Conservation (phyloP, 2,329 filamentous ascomycete genomes). For the Hypoxylon sp. region DNA sequence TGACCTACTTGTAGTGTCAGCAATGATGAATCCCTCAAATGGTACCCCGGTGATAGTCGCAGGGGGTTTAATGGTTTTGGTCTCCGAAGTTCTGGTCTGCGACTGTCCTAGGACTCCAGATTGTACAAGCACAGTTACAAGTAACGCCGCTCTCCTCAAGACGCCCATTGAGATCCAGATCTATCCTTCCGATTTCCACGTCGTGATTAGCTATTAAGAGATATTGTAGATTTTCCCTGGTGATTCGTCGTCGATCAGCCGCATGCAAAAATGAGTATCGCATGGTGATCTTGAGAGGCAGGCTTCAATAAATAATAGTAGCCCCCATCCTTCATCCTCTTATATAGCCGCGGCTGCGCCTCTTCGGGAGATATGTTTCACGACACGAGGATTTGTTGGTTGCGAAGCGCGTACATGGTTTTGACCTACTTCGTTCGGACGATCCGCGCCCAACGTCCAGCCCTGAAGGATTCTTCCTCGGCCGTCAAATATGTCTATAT, state of each 20-base stretch:
- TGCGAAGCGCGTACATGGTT: background rate
- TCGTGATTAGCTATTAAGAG: background rate
- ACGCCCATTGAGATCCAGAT: constrained; percentile 1
- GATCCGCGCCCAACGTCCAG: constrained; percentile 5
- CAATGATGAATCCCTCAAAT: constrained; percentile 31
- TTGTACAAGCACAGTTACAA: constrained; percentile 11
- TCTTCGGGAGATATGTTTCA: constrained; percentile 21
- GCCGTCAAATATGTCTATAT: constrained; percentile 21
- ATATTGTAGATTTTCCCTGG: background rate
- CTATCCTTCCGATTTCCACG: background rate
- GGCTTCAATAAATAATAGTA: constrained; percentile 14
- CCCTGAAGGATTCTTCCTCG: constrained; percentile 23
- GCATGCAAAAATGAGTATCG: background rate
- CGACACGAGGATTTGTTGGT: constrained; percentile 2
- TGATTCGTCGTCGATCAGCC: constrained; percentile 7
- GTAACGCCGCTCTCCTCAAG: constrained; percentile 12
- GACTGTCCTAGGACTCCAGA: constrained; percentile 24
- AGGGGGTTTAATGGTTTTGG: constrained; percentile 10
- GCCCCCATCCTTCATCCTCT: background rate
- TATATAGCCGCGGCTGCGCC: constrained; percentile 4
- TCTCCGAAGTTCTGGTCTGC: background rate
- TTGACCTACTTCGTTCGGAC: background rate
- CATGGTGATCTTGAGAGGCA: background rate
- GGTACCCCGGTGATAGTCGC: constrained; percentile 23
- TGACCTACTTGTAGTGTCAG: constrained; percentile 21